Conservation (phyloP, 495 filamentous ascomycete species). For the Sphaerosporella brunnea region DNA sequence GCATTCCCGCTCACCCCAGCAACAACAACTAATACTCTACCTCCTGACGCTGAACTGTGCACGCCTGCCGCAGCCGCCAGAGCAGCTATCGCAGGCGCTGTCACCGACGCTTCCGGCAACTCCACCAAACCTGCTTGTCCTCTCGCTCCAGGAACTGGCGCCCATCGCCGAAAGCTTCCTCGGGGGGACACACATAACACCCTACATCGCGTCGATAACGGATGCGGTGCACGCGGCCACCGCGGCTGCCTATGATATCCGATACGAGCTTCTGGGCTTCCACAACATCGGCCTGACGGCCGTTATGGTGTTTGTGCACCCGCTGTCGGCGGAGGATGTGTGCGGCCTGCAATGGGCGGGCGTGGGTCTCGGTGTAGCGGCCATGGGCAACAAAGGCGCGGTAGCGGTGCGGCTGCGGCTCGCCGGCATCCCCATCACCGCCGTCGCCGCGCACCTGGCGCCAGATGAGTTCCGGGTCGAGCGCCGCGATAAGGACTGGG, state of each 20-base stretch:
- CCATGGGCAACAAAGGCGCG: constrained; percentile 91
- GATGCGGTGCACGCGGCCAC: constrained; percentile 54
- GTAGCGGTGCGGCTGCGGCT: constrained; percentile 49
- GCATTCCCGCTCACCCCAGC: background rate
- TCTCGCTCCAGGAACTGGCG: constrained; percentile 78
- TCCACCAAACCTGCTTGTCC: constrained; percentile 48
- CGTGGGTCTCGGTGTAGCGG: constrained; percentile 60
- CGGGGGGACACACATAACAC: constrained; percentile 58
- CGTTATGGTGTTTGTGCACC: constrained; percentile 50
- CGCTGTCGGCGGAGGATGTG: constrained; percentile 14
- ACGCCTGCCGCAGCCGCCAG: constrained; percentile 35
- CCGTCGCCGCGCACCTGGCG: constrained; percentile 77
- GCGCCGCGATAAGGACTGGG: constrained; percentile 71
- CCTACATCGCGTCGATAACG: constrained; percentile 52
- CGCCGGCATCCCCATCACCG: constrained; percentile 48
- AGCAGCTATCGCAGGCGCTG: constrained; percentile 51
- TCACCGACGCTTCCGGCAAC: constrained; percentile 45
- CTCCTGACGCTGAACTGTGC: constrained; percentile 86
- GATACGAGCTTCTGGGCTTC: constrained; percentile 35
- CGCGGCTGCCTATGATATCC: constrained; percentile 20
- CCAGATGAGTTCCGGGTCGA: constrained; percentile 58
- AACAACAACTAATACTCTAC: constrained; percentile 38
- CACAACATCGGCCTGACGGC: constrained; percentile 77
- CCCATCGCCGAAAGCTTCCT: constrained; percentile 71
- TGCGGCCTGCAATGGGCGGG: constrained; percentile 48